Conservation (phyloP, 2,329 filamentous ascomycete species). For the Penicillium digitatum region DNA sequence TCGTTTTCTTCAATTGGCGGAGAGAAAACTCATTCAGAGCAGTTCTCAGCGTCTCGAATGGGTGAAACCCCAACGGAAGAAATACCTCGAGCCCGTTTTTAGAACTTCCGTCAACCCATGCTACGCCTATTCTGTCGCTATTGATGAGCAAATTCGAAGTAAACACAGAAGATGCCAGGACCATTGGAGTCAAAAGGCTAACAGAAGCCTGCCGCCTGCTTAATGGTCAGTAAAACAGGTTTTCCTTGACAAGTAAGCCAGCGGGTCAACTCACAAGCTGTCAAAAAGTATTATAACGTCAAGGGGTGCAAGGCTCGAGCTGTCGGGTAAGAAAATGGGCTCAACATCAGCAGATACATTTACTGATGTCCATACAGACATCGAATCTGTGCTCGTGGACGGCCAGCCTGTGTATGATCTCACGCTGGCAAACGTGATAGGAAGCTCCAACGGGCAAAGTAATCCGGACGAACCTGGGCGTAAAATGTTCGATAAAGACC, state of each 20-base stretch:
- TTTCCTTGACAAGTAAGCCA: neutral
- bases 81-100: conserved; percentile 23
- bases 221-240: neutral
- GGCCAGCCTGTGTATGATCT: conserved; percentile 9
- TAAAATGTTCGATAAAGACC: neutral
- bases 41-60: conserved; percentile 16
- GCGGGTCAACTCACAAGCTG: conserved; percentile 28
- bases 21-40: conserved; percentile 21
- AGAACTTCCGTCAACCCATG: conserved; percentile 21
- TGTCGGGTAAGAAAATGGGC: conserved; percentile 16
- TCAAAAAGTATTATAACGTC: conserved; percentile 38
- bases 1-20: conserved; percentile 11
- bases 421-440: conserved; percentile 23
- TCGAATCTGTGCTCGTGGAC: conserved; percentile 12
- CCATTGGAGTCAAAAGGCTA: conserved; percentile 20
- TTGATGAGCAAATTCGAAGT: conserved; percentile 21
- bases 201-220: conserved; percentile 16
- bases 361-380: conserved; percentile 21
- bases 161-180: conserved; percentile 22
- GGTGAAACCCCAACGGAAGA: conserved; percentile 26
- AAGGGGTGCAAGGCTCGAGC: conserved; percentile 25
- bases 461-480: neutral
- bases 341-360: conserved; percentile 27
- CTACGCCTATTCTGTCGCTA: conserved; percentile 27
- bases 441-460: conserved; percentile 17